Conservation (phyloP, 441 rosid species). For the Dalechampia spathulata region DNA sequence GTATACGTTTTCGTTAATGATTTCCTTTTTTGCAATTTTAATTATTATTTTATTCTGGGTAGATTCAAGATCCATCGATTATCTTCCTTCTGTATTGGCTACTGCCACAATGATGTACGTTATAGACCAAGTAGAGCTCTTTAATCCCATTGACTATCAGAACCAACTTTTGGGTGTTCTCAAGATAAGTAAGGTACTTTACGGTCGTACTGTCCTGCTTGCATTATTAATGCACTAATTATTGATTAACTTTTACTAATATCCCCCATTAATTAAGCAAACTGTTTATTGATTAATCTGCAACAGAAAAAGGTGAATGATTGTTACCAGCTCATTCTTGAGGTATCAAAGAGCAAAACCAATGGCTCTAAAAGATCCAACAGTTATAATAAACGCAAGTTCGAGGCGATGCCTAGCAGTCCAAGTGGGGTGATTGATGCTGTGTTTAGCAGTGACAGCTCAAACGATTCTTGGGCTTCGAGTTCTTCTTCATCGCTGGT, state of each 20-base stretch:
- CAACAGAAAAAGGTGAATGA: conserved; percentile 49
- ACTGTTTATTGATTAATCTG: neutral
- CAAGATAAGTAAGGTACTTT: conserved; percentile 53
- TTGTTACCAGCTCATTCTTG: conserved; percentile 45
- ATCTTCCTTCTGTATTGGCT: conserved; percentile 75
- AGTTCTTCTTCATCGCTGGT: conserved; percentile 18
- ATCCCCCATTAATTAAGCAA: too few species aligned
- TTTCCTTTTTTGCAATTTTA: too few species aligned
- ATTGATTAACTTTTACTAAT: too few species aligned
- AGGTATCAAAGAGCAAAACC: conserved; percentile 17
- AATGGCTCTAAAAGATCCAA: neutral
- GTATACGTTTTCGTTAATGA: too few species aligned
- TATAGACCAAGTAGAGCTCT: conserved; percentile 63
- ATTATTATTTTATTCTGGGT: neutral
- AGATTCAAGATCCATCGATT: conserved; percentile 71
- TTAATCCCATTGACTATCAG: conserved; percentile 43
- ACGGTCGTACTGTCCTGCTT: too few species aligned
- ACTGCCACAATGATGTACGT: conserved; percentile 83
- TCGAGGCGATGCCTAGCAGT: conserved; percentile 32
- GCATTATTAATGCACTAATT: too few species aligned
- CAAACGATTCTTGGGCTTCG: conserved; percentile 52
- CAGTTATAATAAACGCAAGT: conserved; percentile 42
- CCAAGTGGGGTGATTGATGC: conserved; percentile 66
- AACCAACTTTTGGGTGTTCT: conserved; percentile 59
- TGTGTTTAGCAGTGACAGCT: conserved; percentile 42